Evolutionary conservation across 2,329 filamentous ascomycete species (phyloP), one percentile per base, ranked within the genome.

Genomic region (Ascochyta koolunga): DNA sequence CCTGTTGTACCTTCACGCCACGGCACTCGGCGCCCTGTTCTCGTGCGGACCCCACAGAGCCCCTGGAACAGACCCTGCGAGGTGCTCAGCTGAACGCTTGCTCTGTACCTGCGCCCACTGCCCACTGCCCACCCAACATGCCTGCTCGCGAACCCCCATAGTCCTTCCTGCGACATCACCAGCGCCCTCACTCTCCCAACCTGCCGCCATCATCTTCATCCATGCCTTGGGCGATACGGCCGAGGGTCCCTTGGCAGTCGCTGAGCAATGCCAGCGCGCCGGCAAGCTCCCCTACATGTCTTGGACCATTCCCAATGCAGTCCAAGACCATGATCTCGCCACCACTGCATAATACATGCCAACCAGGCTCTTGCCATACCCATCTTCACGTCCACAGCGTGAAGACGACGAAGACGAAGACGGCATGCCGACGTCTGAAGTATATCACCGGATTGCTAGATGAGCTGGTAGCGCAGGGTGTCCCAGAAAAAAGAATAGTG

Each of bases 281-380:
- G 67, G 70, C 54, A 83, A 82, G 65, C 72, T 83, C 5, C 74
- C 78, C 0, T 74, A 81, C 61, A 66, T 82, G 59, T 71, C 74
- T 41, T 83, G 80, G 80, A 68, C 82, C 35, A 74, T 83, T 24
- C 80, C 82, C 13, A 82, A 80, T 49, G 80, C 81, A 2, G 70
- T 74, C 36, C 72, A 79, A 33, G 77, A 81, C 60, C 76, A 71
- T 50, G 78, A 81, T 39, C 70, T 78, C 15, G 75, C 74, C 59
- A 67, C 76, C 21, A 78, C 74, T 54, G 81, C 78, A 18, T 83
- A 78, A 80, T 81, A 75, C 66, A 71, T 68, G 18, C 80, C 76
- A 1, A 76, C 72, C 13, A 60, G 58, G 16, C 72, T 78, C 58
- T 71, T 66, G n/a, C 74, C 76, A 35, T 76, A 75, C 46, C 74